Percentiles rank a stretch among this genome's conserved stretches.
phyloP scores from a whole-genome alignment of 331 rosid species.

The Quercus tomentella region DNA sequence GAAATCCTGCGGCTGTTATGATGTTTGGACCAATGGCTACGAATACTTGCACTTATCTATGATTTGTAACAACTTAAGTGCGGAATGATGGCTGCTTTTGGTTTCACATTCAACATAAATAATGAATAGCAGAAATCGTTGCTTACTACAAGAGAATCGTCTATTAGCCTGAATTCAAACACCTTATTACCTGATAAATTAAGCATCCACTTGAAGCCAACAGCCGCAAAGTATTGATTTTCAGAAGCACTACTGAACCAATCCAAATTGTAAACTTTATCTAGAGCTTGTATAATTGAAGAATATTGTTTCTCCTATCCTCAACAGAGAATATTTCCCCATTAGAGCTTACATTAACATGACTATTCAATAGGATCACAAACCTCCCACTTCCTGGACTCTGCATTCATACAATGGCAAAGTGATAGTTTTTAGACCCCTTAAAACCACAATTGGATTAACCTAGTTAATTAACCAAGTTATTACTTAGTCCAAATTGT shows the following conservation, averaged over 20 bases:
- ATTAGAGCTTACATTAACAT: conserved; percentile 73
- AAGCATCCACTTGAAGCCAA: conserved; percentile 99
- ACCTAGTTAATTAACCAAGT: too few species aligned
- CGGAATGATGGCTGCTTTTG: too few species aligned
- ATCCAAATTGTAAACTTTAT: conserved; percentile 83
- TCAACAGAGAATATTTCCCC: conserved; percentile 33
- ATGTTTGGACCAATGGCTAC: too few species aligned
- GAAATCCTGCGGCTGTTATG: too few species aligned
- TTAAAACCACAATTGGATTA: too few species aligned
- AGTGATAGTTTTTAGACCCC: too few species aligned
- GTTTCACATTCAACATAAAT: neutral
- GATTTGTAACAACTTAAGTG: too few species aligned
- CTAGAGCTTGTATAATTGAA: conserved; percentile 64
- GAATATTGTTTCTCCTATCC: conserved; percentile 71
- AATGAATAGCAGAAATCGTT: neutral
- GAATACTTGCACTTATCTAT: too few species aligned
- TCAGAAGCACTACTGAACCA: conserved; percentile 96
- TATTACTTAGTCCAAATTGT: too few species aligned
- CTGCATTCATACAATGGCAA: too few species aligned
- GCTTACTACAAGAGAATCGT: neutral
- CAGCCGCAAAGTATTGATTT: conserved; percentile 88
- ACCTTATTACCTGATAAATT: conserved; percentile 58
- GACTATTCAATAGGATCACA: conserved; percentile 86
- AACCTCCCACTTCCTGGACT: conserved; percentile 98
- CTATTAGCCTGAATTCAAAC: neutral